Percentiles rank a stretch among this genome's conserved stretches.
phyloP scores from a whole-genome alignment of 805 yeast species.

The Saccharomyces paradoxus region DNA sequence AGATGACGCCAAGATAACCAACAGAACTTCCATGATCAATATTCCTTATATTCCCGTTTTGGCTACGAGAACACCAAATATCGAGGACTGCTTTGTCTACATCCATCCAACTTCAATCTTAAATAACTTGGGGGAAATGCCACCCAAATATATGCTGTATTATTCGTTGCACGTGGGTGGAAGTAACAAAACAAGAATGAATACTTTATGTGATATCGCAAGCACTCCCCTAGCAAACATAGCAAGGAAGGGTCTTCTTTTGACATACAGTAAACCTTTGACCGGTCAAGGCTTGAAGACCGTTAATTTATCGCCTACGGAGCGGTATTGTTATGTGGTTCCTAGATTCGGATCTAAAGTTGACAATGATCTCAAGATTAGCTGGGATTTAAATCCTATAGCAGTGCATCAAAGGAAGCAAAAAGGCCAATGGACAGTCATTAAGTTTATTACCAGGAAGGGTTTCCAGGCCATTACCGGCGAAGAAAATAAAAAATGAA shows the following conservation, averaged over 20 bases:
- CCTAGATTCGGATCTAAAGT: conserved; percentile 82
- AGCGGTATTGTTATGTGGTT: conserved; percentile 80
- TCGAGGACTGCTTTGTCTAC: conserved; percentile 52
- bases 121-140: conserved; percentile 50
- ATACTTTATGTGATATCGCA: conserved; percentile 64
- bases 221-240: conserved; percentile 73
- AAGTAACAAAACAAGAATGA: conserved; percentile 52
- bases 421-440: conserved; percentile 58
- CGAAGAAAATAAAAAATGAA: conserved; percentile 1
- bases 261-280: conserved; percentile 84
- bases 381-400: conserved; percentile 84
- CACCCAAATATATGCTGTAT: conserved; percentile 74
- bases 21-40: conserved; percentile 47
- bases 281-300: conserved; percentile 82
- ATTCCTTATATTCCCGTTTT: conserved; percentile 60
- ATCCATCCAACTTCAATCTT: conserved; percentile 75
- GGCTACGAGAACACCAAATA: conserved; percentile 29
- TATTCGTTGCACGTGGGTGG: conserved; percentile 54
- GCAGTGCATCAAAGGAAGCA: conserved; percentile 65
- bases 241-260: conserved; percentile 60
- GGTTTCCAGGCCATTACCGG: conserved; percentile 14
- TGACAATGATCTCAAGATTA: conserved; percentile 69
- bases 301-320: conserved; percentile 51
- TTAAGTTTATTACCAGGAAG: conserved; percentile 26
- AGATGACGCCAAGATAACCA: conserved; percentile 51